These are phyloP conservation scores for Fusarium decemcellulare DNA, from an alignment of 2,329 filamentous ascomycete species.

Conservation along the genomic window DNA sequence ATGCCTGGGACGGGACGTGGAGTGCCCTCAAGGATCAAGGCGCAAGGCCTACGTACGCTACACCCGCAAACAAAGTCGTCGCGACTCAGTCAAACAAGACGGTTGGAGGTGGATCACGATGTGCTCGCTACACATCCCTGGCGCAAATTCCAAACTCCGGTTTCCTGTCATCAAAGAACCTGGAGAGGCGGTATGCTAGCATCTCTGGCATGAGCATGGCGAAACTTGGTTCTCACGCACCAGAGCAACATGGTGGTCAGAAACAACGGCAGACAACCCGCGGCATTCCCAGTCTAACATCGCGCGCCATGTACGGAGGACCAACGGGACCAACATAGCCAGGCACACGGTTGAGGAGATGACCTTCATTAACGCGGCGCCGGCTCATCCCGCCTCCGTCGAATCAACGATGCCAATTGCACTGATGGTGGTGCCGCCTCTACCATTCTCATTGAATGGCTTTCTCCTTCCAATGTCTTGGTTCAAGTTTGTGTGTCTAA, in stretches of 20 bases:
- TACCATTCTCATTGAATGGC: not conserved
- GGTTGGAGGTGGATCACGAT: constrained; percentile 8
- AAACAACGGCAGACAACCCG: not conserved
- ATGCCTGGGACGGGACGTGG: constrained; percentile 23
- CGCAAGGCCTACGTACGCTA: constrained; percentile 11
- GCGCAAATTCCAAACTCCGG: not conserved
- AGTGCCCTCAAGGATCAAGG: constrained; percentile 25
- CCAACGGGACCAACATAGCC: constrained; percentile 3
- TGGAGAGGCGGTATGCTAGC: constrained; percentile 1
- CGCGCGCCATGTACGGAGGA: not conserved
- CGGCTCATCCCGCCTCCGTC: constrained; percentile 33
- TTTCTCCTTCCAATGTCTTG: constrained; percentile 2
- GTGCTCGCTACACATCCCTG: constrained; percentile 7
- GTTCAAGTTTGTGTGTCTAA: not conserved
- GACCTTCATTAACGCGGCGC: constrained; percentile 27
- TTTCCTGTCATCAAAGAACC: not conserved
- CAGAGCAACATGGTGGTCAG: not conserved
- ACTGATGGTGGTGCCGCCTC: not conserved
- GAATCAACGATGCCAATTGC: constrained; percentile 3
- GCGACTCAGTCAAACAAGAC: constrained; percentile 2
- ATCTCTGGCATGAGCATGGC: not conserved
- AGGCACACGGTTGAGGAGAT: not conserved
- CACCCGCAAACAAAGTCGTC: not conserved
- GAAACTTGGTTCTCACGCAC: not conserved
- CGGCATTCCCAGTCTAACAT: constrained; percentile 4